These are phyloP conservation scores for Pelargonium myrrhifolium DNA, from an alignment of 441 rosid species.

Conservation along the genomic window DNA sequence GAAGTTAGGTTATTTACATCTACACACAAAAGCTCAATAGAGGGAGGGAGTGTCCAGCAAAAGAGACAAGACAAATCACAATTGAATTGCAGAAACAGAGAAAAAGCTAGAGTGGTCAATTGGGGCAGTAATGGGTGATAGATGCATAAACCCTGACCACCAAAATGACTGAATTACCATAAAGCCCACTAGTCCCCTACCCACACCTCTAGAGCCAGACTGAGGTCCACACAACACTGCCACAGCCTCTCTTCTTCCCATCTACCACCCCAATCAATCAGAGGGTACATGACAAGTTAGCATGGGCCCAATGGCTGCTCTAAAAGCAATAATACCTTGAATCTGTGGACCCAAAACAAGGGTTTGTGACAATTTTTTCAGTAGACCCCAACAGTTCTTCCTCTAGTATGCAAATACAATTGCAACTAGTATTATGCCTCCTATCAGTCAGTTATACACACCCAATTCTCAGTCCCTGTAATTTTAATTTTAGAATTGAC, in stretches of 20 bases:
- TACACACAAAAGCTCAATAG: too few species aligned
- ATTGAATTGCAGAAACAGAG: slow-evolving; percentile 1
- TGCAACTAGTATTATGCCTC: neutral
- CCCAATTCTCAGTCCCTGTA: neutral
- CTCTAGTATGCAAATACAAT: neutral
- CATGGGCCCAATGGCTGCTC: neutral
- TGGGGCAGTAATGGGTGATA: neutral
- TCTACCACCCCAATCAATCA: neutral
- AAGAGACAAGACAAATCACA: slow-evolving; percentile 31
- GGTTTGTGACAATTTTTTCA: neutral
- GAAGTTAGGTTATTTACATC: neutral
- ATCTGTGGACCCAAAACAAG: neutral
- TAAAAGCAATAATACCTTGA: neutral
- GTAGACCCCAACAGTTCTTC: neutral
- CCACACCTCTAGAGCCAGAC: neutral
- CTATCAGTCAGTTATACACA: too few species aligned
- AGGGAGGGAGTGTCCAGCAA: neutral
- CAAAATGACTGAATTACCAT: neutral
- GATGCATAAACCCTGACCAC: slow-evolving; percentile 1
- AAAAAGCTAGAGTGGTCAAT: slow-evolving; percentile 1
- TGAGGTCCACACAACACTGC: slow-evolving; percentile 2
- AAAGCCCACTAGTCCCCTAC: too few species aligned
- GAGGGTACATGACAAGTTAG: neutral
- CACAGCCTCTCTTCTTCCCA: neutral
- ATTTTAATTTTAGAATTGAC: neutral